Percentiles rank a stretch among this genome's conserved stretches.
Conservation (phyloP, 139 green algal genomes). For the Micractinium sp. region DNA sequence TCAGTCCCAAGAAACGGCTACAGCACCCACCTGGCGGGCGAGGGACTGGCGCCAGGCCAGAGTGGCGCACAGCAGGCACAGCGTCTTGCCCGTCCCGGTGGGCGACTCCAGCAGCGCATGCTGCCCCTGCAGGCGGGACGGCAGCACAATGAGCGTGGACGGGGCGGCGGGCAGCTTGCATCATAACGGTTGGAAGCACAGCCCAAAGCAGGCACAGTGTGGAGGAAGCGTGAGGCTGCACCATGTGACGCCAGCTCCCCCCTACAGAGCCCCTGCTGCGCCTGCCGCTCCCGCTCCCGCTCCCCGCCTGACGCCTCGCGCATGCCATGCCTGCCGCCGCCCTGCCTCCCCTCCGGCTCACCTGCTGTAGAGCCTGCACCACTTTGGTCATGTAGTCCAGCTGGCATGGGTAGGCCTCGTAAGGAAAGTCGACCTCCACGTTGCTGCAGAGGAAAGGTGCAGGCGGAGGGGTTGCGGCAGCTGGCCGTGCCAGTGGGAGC, state of each 20-base stretch:
- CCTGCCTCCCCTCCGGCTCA: constrained; percentile 26
- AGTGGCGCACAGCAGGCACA: constrained; percentile 96
- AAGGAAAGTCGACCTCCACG: constrained; percentile 85
- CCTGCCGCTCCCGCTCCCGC: no score
- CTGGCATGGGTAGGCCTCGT: constrained; percentile 89
- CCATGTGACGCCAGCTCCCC: no score
- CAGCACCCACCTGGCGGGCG: background rate
- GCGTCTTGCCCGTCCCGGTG: constrained; percentile 97
- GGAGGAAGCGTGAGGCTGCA: no score
- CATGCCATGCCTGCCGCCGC: background rate
- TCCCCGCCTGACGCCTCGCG: no score
- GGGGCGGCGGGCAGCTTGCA: no score
- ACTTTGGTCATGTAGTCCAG: constrained; percentile 91
- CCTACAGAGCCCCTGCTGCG: no score
- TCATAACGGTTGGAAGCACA: no score
- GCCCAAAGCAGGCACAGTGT: no score
- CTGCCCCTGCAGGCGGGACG: constrained; percentile 53
- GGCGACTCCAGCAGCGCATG: constrained; percentile 95
- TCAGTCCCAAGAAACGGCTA: background rate
- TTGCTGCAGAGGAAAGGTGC: constrained; percentile 36
- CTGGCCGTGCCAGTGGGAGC: no score
- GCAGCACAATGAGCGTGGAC: no score
- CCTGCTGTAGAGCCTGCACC: constrained; percentile 88
- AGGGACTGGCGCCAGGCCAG: constrained; percentile 84
- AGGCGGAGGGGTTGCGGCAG: no score